These are phyloP conservation scores for Hygrophorus russula DNA, from an alignment of 768 basidiomycete species.

Conservation along the genomic window DNA sequence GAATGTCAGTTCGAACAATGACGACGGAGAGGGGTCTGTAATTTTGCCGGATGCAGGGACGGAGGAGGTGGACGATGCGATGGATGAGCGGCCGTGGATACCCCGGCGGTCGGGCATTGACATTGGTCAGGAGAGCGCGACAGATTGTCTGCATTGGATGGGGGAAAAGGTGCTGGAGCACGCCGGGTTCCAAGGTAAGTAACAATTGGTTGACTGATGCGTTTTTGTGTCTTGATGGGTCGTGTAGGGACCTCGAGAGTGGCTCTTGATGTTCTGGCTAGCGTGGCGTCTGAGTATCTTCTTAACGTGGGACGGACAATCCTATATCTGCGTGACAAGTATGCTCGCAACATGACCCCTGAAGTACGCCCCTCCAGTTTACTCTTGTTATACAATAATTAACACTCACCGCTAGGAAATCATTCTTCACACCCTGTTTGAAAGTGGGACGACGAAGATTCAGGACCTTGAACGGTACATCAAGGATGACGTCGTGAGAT, in stretches of 20 bases:
- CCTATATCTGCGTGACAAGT: constrained; percentile 71
- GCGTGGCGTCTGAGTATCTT: constrained; percentile 73
- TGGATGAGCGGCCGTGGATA: constrained; percentile 57
- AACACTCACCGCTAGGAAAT: constrained; percentile 63
- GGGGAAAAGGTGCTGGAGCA: constrained; percentile 76
- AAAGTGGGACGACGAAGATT: constrained; percentile 72
- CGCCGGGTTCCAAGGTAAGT: constrained; percentile 82
- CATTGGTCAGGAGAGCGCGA: constrained; percentile 48
- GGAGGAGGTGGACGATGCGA: constrained; percentile 20
- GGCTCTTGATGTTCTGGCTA: constrained; percentile 66
- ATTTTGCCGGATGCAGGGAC: constrained; percentile 13
- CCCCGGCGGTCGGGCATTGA: constrained; percentile 28
- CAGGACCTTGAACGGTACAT: constrained; percentile 81
- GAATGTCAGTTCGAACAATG: constrained; percentile 20
- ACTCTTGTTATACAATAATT: constrained; percentile 4
- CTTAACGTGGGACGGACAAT: constrained; percentile 82
- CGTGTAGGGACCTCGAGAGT: constrained; percentile 57
- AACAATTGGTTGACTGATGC: constrained; percentile 1
- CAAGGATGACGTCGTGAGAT: constrained; percentile 77
- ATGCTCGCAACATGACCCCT: constrained; percentile 65
- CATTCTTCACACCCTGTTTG: constrained; percentile 81
- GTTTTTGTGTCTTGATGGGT: background rate
- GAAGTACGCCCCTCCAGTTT: constrained; percentile 55
- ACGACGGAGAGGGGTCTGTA: constrained; percentile 15
- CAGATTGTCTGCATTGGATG: constrained; percentile 63